Conservation (phyloP, 225 moss, liverwort and hornwort species). For the Bryum argenteum region DNA sequence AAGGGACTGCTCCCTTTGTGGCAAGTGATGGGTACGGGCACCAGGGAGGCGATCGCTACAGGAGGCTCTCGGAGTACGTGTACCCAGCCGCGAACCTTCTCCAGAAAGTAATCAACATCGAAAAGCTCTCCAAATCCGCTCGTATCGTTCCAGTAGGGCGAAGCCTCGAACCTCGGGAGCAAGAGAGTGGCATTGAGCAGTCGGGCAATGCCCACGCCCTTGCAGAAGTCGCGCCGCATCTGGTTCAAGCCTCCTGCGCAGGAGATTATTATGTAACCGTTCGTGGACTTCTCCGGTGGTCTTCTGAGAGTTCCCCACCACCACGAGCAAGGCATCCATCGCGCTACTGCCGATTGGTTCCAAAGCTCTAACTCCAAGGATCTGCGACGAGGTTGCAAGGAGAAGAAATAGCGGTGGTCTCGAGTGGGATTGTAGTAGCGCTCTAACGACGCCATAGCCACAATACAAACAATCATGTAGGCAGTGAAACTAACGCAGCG, state of each 20-base stretch:
- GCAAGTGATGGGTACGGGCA: slow-evolving; percentile 38
- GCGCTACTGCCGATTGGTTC: not conserved
- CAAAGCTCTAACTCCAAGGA: slow-evolving; percentile 28
- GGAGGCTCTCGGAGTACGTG: slow-evolving; percentile 39
- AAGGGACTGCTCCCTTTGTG: slow-evolving; percentile 33
- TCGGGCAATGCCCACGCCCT: slow-evolving; percentile 51
- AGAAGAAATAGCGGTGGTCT: not conserved
- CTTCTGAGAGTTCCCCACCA: slow-evolving; percentile 32
- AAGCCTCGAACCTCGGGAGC: slow-evolving; percentile 42
- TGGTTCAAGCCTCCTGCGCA: slow-evolving; percentile 59
- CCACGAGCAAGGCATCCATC: slow-evolving; percentile 43
- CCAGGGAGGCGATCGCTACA: slow-evolving; percentile 4
- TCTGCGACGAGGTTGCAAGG: not conserved
- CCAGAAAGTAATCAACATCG: slow-evolving; percentile 43
- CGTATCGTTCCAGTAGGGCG: slow-evolving; percentile 58
- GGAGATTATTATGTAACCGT: slow-evolving; percentile 37
- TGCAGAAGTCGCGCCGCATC: slow-evolving; percentile 62
- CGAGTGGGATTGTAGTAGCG: not conserved
- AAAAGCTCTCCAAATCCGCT: slow-evolving; percentile 53
- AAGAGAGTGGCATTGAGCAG: slow-evolving; percentile 54
- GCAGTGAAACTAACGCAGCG: not conserved
- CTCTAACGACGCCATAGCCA: not conserved
- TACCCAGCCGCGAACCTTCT: slow-evolving; percentile 41
- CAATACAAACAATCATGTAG: slow-evolving; percentile 12
- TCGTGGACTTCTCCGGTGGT: slow-evolving; percentile 13